These are phyloP conservation scores for Tolypocladium pustulatum DNA, from an alignment of 2,329 filamentous ascomycete genomes.

Conservation along the genomic window DNA sequence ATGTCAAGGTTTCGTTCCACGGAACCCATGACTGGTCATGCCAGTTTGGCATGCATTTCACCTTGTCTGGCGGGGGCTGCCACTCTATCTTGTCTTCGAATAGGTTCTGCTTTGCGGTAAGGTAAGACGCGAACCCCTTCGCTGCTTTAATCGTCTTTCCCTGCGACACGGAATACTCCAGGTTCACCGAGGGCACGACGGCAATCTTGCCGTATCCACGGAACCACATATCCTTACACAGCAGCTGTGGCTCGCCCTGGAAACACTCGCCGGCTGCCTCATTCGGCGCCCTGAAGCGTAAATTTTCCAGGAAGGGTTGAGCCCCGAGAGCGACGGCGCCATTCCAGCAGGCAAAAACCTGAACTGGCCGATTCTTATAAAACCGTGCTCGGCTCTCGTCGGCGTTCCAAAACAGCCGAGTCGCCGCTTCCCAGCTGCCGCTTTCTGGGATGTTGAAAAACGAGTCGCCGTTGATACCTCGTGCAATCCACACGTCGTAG, in stretches of 20 bases:
- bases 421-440: conserved; percentile 36
- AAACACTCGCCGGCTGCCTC: conserved; percentile 31
- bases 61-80: conserved; percentile 32
- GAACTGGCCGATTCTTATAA: conserved; percentile 32
- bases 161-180: conserved; percentile 40
- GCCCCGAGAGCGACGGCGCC: conserved; percentile 40
- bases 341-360: conserved; percentile 53
- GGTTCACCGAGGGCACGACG: conserved; percentile 43
- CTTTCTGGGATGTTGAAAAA: conserved; percentile 44
- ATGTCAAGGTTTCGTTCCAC: conserved; percentile 17
- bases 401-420: conserved; percentile 44
- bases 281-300: conserved; percentile 31
- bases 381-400: conserved; percentile 20
- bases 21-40: conserved; percentile 28
- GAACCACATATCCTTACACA: conserved; percentile 48
- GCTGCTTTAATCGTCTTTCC: conserved; percentile 33
- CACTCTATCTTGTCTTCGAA: conserved; percentile 27
- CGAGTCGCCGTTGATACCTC: conserved; percentile 38
- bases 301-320: conserved; percentile 29
- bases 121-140: conserved; percentile 36
- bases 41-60: conserved; percentile 37
- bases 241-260: conserved; percentile 43
- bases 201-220: conserved; percentile 40
- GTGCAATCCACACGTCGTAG: conserved; percentile 47
- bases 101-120: conserved; percentile 7